A percentile compares a stretch with the other conserved stretches of the same genome.
Conservation (phyloP, 208 protist genomes). For the Crithidia sp. region DNA sequence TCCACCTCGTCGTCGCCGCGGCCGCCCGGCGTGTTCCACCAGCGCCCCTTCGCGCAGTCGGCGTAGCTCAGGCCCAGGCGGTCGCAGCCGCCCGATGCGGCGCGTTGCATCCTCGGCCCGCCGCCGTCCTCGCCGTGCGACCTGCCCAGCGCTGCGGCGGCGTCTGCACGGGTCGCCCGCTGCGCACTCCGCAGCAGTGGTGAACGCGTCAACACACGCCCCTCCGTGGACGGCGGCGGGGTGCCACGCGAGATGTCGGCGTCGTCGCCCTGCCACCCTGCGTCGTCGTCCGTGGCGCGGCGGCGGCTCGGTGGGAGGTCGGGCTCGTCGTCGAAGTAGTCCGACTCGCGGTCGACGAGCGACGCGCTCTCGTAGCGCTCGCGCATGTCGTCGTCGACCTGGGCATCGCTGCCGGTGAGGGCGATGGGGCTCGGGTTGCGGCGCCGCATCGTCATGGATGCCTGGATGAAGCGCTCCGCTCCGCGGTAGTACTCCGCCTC, state of each 20-base stretch:
- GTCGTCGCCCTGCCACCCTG: not conserved
- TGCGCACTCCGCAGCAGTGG: conserved; percentile 17
- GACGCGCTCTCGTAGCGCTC: conserved; percentile 21
- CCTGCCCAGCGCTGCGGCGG: not conserved
- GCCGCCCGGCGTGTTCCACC: conserved; percentile 58
- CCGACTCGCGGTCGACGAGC: conserved; percentile 22
- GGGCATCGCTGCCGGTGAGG: not conserved
- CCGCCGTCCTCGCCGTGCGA: not conserved
- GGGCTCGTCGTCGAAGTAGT: conserved; percentile 30
- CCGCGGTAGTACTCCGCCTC: conserved; percentile 41
- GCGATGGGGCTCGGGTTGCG: conserved; percentile 21
- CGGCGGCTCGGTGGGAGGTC: conserved; percentile 14
- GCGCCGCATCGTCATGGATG: conserved; percentile 17
- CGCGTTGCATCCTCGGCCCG: not conserved
- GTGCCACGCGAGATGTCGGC: not conserved
- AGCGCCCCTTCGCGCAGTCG: conserved; percentile 44
- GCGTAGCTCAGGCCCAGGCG: conserved; percentile 22
- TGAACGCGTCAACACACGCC: not conserved
- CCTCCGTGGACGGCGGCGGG: not conserved
- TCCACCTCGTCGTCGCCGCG: conserved; percentile 79
- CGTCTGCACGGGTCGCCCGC: conserved; percentile 5
- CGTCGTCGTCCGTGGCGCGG: not conserved
- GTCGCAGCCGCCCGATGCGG: not conserved
- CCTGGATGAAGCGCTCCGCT: conserved; percentile 19
- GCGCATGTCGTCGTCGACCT: not conserved